Conservation (phyloP, 129 eudicot species). For the Rutidosis leptorrhynchoides region DNA sequence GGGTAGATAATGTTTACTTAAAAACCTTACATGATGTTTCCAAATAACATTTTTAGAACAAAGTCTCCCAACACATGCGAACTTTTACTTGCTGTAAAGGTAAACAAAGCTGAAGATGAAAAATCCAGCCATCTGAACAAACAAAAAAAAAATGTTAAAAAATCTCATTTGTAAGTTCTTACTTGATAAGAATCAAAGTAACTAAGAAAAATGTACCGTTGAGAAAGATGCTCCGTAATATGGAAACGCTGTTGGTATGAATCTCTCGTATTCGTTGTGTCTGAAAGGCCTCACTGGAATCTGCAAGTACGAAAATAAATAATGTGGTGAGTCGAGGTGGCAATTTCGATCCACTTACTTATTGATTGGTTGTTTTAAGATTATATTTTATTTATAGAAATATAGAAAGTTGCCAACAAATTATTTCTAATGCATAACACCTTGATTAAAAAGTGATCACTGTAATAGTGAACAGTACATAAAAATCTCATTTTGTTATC, state of each 20-base stretch:
- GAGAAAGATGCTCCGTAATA: slow-evolving; percentile 83
- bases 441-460: not conserved
- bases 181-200: not conserved
- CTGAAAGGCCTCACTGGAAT: slow-evolving; percentile 85
- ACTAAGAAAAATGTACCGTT: slow-evolving; percentile 40
- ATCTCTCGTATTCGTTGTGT: slow-evolving; percentile 87
- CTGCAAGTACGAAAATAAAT: slow-evolving; percentile 33
- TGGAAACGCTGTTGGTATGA: slow-evolving; percentile 72
- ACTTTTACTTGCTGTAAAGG: slow-evolving; percentile 61
- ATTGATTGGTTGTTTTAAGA: not conserved
- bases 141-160: slow-evolving; percentile 10
- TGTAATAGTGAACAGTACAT: not conserved
- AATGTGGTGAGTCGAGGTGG: not conserved
- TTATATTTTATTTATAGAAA: not conserved
- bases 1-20: not conserved
- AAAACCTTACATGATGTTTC: slow-evolving; percentile 9
- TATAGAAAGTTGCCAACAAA: not conserved
- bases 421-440: not conserved
- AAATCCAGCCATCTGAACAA: slow-evolving; percentile 74
- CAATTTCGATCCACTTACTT: not conserved
- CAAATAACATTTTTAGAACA: slow-evolving; percentile 3
- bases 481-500: not conserved
- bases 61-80: not conserved
- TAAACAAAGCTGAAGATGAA: slow-evolving; percentile 61
- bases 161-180: not conserved